phyloP scores from a whole-genome alignment of 169 alveolate genomes.

The Cryptosporidium parvum region DNA sequence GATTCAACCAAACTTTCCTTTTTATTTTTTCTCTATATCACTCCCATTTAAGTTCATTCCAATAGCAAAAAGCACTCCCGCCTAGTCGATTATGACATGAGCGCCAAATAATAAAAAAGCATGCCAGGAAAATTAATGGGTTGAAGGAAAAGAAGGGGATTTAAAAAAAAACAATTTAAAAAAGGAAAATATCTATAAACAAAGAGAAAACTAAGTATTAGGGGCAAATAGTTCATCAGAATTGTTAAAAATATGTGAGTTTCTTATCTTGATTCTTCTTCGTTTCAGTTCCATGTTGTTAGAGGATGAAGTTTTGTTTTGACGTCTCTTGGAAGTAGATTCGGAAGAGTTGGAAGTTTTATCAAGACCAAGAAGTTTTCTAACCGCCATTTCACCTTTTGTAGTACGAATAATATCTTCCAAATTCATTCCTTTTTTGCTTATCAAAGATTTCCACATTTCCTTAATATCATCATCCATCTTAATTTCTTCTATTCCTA shows the following conservation, averaged over 20 bases:
- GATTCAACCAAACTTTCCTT: neutral
- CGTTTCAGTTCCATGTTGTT: slow-evolving; percentile 4
- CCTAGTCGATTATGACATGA: neutral
- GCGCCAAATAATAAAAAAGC: neutral
- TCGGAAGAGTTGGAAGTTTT: neutral
- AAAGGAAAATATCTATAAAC: neutral
- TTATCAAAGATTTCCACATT: slow-evolving; percentile 43
- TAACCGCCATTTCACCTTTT: slow-evolving; percentile 55
- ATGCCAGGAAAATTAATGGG: neutral
- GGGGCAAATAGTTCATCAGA: slow-evolving; percentile 43
- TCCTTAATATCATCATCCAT: slow-evolving; percentile 55
- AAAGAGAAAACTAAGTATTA: neutral
- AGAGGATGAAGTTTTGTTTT: slow-evolving; percentile 15
- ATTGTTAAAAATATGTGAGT: slow-evolving; percentile 58
- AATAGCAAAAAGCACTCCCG: neutral
- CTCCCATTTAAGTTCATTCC: neutral
- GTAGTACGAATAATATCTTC: slow-evolving; percentile 56
- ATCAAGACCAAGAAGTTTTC: slow-evolving; percentile 61
- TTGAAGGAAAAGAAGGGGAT: no score
- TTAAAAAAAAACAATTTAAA: neutral
- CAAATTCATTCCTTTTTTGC: slow-evolving; percentile 29
- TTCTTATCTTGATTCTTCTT: slow-evolving; percentile 48
- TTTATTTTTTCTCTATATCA: neutral
- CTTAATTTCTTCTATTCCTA: slow-evolving; percentile 56
- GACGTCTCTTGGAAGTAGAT: slow-evolving; percentile 10